Conservation (phyloP, 306 rosid genomes). For the Corylus avellana region DNA sequence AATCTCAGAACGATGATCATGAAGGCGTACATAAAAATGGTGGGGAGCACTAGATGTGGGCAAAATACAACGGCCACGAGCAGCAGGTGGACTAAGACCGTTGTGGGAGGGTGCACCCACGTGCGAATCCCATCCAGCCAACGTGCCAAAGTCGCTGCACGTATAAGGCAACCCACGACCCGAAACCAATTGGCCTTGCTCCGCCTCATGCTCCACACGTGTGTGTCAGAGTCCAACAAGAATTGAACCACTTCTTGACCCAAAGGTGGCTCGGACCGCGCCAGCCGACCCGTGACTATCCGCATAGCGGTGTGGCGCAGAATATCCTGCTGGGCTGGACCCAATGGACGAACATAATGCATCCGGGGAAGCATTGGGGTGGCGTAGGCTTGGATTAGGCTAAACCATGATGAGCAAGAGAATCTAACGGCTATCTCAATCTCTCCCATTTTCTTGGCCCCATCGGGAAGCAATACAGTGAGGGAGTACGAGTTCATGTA, state of each 20-base stretch:
- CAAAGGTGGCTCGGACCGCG: conserved; percentile 76
- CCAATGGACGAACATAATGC: conserved; percentile 79
- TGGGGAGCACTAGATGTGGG: conserved; percentile 64
- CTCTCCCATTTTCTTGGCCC: conserved; percentile 91
- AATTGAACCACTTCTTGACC: conserved; percentile 85
- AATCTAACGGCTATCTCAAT: conserved; percentile 78
- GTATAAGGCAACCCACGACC: conserved; percentile 52
- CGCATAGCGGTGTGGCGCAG: conserved; percentile 75
- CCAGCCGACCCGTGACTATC: conserved; percentile 66
- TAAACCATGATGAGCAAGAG: conserved; percentile 80
- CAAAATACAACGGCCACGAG: conserved; percentile 54
- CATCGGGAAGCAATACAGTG: conserved; percentile 62
- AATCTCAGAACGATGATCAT: conserved; percentile 51
- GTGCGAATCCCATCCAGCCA: conserved; percentile 71
- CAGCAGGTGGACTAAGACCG: conserved; percentile 56
- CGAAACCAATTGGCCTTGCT: conserved; percentile 91
- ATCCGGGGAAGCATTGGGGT: conserved; percentile 76
- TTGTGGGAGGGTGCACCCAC: conserved; percentile 78
- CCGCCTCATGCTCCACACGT: conserved; percentile 84
- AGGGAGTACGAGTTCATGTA: conserved; percentile 64
- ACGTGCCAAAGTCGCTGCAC: conserved; percentile 49
- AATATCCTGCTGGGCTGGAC: conserved; percentile 80
- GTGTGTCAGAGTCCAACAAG: conserved; percentile 70
- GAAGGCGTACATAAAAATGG: conserved; percentile 73
- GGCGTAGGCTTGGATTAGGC: conserved; percentile 64